phyloP scores from a whole-genome alignment of 108 stramenopile species.

The Parmales sp. region DNA sequence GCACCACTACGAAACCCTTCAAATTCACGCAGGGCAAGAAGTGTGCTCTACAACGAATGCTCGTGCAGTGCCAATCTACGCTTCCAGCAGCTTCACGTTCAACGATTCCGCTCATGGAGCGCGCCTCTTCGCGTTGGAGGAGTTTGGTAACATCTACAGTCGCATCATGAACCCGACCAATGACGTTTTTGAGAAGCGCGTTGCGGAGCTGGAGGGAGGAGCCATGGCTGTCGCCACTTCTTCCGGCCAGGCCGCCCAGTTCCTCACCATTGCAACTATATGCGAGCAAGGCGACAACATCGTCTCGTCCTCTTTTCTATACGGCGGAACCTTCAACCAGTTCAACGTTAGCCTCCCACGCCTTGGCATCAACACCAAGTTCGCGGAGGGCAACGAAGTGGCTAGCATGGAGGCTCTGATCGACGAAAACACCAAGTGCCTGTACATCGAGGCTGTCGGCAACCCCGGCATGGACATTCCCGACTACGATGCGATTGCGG shows the following conservation, averaged over 20 bases:
- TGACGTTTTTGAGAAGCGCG: conserved; percentile 58
- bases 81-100: conserved; percentile 64
- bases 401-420: conserved; percentile 31
- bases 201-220: conserved; percentile 62
- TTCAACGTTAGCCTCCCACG: conserved; percentile 60
- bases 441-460: conserved; percentile 58
- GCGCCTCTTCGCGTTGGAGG: conserved; percentile 64
- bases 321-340: conserved; percentile 42
- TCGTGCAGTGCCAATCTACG: conserved; percentile 63
- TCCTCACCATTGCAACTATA: conserved; percentile 63
- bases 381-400: conserved; percentile 58
- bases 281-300: conserved; percentile 72
- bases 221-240: conserved; percentile 44
- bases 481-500: conserved; percentile 52
- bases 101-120: conserved; percentile 64
- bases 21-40: no score
- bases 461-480: conserved; percentile 62
- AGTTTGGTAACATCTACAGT: conserved; percentile 77
- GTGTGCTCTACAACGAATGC: not conserved
- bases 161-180: conserved; percentile 32
- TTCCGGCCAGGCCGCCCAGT: conserved; percentile 55
- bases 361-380: conserved; percentile 61
- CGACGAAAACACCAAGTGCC: conserved; percentile 73
- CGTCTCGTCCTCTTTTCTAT: conserved; percentile 27
- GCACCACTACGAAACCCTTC: no score